Conservation (phyloP, 2,329 filamentous ascomycete species). For the Coleophoma eucalyptorum region DNA sequence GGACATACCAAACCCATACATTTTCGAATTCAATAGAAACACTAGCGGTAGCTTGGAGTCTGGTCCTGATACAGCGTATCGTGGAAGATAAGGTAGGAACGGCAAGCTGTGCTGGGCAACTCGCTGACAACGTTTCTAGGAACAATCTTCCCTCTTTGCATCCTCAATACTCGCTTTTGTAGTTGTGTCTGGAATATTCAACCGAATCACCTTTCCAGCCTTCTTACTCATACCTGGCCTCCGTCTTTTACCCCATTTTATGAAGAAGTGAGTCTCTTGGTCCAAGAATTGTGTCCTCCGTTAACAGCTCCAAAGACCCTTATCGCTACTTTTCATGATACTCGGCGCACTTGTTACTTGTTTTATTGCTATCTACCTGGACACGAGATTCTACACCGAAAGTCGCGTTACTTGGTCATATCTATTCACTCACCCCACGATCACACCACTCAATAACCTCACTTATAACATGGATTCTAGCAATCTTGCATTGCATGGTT, state of each 20-base stretch:
- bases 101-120: no score
- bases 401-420: conserved; percentile 61
- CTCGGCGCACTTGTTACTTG: conserved; percentile 64
- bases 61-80: conserved; percentile 88
- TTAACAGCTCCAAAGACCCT: conserved; percentile 38
- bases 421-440: conserved; percentile 60
- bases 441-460: conserved; percentile 77
- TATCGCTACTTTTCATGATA: conserved; percentile 59
- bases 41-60: conserved; percentile 84
- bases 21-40: conserved; percentile 98
- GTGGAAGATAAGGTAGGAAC: conserved; percentile 69
- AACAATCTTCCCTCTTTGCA: conserved; percentile 71
- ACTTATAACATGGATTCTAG: conserved; percentile 66
- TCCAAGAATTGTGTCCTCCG: background rate
- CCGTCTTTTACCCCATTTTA: conserved; percentile 80
- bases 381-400: conserved; percentile 78
- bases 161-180: conserved; percentile 78
- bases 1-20: conserved; percentile 97
- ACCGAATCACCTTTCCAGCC: conserved; percentile 94
- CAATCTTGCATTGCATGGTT: conserved; percentile 71
- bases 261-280: conserved; percentile 60
- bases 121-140: conserved; percentile 35
- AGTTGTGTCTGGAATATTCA: conserved; percentile 84
- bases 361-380: conserved; percentile 70
- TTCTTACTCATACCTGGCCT: conserved; percentile 83